A percentile compares a stretch with the other conserved stretches of the same genome.
These are phyloP conservation scores for Talaromyces pinophilus DNA, from an alignment of 2,329 filamentous ascomycete species.

Conservation along the genomic window DNA sequence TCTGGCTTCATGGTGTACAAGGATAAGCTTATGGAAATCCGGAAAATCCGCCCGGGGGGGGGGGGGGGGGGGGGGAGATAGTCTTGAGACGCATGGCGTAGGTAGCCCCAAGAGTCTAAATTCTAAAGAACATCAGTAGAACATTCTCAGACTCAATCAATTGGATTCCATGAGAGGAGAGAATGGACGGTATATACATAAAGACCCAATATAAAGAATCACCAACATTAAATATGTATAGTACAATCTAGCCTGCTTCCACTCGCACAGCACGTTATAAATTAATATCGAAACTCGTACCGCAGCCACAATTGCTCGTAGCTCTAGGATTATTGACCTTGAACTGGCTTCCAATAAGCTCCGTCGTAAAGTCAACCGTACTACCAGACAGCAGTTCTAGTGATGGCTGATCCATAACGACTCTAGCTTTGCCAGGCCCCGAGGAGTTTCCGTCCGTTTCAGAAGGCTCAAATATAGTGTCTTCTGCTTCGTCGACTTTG, in stretches of 20 bases:
- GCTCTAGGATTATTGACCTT: conserved; percentile 94
- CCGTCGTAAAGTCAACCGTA: conserved; percentile 94
- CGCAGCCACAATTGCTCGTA: conserved; percentile 93
- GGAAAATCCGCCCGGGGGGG: no score
- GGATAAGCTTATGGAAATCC: not conserved
- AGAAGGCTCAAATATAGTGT: conserved; percentile 79
- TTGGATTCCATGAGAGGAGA: not conserved
- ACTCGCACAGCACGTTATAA: not conserved
- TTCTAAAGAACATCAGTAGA: not conserved
- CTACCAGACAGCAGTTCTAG: conserved; percentile 87
- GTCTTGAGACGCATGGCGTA: not conserved
- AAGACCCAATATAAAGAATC: not conserved
- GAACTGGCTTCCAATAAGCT: conserved; percentile 92
- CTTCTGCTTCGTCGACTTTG: conserved; percentile 69
- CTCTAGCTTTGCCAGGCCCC: conserved; percentile 61
- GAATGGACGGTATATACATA: not conserved
- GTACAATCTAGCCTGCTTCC: not conserved
- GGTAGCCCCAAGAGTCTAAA: not conserved
- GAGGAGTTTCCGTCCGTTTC: conserved; percentile 32
- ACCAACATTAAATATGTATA: not conserved
- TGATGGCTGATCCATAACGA: conserved; percentile 85
- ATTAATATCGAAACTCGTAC: conserved; percentile 95
- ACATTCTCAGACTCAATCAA: not conserved
- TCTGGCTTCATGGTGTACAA: not conserved
- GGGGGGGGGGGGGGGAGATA: not conserved